Conservation (phyloP, 2,329 filamentous ascomycete genomes). For the Penicillium oxalicum region DNA sequence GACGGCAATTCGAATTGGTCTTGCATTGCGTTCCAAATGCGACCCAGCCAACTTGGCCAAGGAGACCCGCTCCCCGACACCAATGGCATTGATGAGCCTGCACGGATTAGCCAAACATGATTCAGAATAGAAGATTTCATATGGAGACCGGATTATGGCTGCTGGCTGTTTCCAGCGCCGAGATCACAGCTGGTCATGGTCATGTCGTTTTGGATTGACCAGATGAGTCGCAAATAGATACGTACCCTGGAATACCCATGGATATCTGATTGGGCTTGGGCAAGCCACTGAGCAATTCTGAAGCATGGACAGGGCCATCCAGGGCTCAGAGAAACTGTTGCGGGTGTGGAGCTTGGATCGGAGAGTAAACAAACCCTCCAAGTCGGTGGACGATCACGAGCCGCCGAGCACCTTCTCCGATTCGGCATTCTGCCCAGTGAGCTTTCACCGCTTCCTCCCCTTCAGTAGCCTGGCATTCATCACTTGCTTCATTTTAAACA, state of each 20-base stretch:
- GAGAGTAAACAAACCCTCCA: conserved; percentile 19
- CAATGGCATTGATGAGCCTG: conserved; percentile 88
- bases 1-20: conserved; percentile 79
- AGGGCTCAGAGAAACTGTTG: conserved; percentile 2
- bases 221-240: not conserved
- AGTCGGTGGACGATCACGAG: too few species aligned
- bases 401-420: too few species aligned
- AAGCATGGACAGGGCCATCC: conserved; percentile 8
- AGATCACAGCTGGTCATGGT: too few species aligned
- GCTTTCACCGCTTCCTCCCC: too few species aligned
- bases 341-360: conserved; percentile 13
- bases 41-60: conserved; percentile 76
- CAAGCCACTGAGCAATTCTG: not conserved
- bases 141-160: too few species aligned
- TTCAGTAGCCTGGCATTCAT: too few species aligned
- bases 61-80: conserved; percentile 69
- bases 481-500: too few species aligned
- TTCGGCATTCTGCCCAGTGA: too few species aligned
- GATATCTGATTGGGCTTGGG: conserved; percentile 3
- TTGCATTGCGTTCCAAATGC: conserved; percentile 62
- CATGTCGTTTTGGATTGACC: too few species aligned
- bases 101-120: not conserved
- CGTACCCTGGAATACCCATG: conserved; percentile 45
- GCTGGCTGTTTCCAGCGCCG: too few species aligned
- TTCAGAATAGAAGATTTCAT: not conserved